Base-by-base conservation (phyloP, 2,329 filamentous ascomycete species). In the Samsoniella hepiali region DNA sequence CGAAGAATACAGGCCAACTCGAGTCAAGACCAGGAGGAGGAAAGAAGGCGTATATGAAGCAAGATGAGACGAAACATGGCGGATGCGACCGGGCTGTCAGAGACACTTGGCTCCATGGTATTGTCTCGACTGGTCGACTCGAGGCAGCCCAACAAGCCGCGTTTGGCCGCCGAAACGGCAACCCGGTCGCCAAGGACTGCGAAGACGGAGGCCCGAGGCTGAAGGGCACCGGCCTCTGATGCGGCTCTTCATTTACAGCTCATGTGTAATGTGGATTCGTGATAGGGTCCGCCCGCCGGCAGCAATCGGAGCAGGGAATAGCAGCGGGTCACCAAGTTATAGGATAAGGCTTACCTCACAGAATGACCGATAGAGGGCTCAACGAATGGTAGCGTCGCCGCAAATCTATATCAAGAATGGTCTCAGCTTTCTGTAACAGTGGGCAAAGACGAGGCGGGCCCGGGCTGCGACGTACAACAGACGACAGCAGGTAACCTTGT, bases 291-390 rank as follows among this genome's bases (percentile, higher is more conserved):
- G 60, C 60, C 57, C 47, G 17, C 44, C 45, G 45, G 49, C 54
- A 54, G 55, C 40, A 38, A 53, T 38, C 55, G 55, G 45, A 51
- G 49, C 54, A 38, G 55, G 53, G 55, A 38, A 31, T 44, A 57
- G 36, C 9, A 29, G 45, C 54, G 61, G 62, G 62, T 38, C 55
- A 47, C 29, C 22, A 47, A 15, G 17, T 27, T 44, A 53, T 53
- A 38, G 13, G 55, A 58, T 63, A 54, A 58, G 38, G 45, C 62
- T 63, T 63, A 63, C 62, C 62, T 54, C n/a, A 58, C 55, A 63
- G 62, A 63, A 63, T 63, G n/a, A 32, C 32, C 11, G 59, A 36
- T 22, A 22, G 11, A 42, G 17, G 31, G 29, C 38, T 54, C 17
- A 50, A 29, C 58, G 22, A 54, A 45, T 44, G 8, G 57, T 22